Base-by-base conservation (phyloP, 106 monocot genomes). In the Acorus gramineus region DNA sequence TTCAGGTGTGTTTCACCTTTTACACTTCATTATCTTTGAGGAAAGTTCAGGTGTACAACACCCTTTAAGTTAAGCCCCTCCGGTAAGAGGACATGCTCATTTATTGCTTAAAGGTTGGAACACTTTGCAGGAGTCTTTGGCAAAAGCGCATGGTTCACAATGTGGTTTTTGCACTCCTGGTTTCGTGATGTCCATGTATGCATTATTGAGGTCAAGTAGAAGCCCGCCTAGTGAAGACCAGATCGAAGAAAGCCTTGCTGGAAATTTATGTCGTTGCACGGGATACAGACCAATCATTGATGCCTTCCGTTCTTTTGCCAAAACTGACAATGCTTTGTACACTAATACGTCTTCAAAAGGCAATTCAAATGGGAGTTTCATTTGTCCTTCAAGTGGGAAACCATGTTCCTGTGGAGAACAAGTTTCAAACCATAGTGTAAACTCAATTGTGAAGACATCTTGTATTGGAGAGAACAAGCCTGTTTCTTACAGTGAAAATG, bases 91-190 rank as follows among this genome's bases (percentile, higher is more conserved):
- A 28, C 28, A 0, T 28, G 28, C 28, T 28, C 28, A 28, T 28
- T 28, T 28, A 28, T 28, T 28, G 28, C 28, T 28, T 28, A 28
- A 28, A 28, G 28, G 28, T 28, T 28, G 28, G 28, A 28, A 28
- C 28, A 28, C 1, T 28, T 28, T 82, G 14, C 64, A 98, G 96
- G 88, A 98, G 72, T 57, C 85, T 64, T 63, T 98, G 69, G 91
- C 87, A 42, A 69, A 80, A 66, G 67, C 83, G 66, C 96, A 98
- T 81, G 96, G 96, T 54, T 98, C 96, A 54, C 96, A 98, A 60
- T 98, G 98, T 78, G 92, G 98, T 63, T 98, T 83, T 77, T 98
- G 98, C 66, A 98, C 98, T 53, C 92, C 98, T 71, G 98, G 98
- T 49, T 98, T 98, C 78, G 50, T 98, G 14, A 92, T 98, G 98